These are phyloP conservation scores for Kazachstania psychrophila DNA, from an alignment of 805 yeast species.

Conservation along the genomic window DNA sequence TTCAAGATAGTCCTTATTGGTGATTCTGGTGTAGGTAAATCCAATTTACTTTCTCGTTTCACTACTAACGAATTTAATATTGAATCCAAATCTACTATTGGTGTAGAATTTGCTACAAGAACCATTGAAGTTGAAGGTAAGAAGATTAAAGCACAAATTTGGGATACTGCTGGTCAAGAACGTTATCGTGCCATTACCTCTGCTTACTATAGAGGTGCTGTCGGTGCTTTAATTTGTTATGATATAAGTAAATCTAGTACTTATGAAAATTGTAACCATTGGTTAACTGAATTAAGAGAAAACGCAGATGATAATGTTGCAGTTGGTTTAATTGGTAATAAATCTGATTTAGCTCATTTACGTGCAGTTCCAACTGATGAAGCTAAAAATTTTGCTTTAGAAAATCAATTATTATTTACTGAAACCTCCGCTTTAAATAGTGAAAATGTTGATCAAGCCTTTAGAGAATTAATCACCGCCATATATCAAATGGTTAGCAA, in stretches of 20 bases:
- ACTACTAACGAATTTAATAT: slow-evolving; percentile 93
- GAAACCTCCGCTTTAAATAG: slow-evolving; percentile 93
- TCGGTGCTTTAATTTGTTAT: slow-evolving; percentile 91
- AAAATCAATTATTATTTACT: slow-evolving; percentile 83
- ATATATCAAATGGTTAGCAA: slow-evolving; percentile 91
- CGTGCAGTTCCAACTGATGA: slow-evolving; percentile 97
- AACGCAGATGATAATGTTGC: slow-evolving; percentile 93
- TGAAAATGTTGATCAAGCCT: slow-evolving; percentile 89
- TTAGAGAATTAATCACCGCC: slow-evolving; percentile 84
- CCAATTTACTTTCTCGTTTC: slow-evolving; percentile 86
- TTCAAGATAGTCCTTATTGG: slow-evolving; percentile 93
- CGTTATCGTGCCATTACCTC: slow-evolving; percentile 96
- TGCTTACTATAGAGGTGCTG: slow-evolving; percentile 96
- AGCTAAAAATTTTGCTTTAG: slow-evolving; percentile 88
- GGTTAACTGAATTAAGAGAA: slow-evolving; percentile 85
- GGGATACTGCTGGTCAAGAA: slow-evolving; percentile 99
- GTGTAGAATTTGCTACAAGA: slow-evolving; percentile 96
- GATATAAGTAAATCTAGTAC: slow-evolving; percentile 87
- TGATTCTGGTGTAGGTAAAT: slow-evolving; percentile 95
- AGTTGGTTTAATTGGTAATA: slow-evolving; percentile 87
- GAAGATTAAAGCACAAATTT: slow-evolving; percentile 79
- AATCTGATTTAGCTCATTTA: slow-evolving; percentile 80
- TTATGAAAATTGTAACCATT: slow-evolving; percentile 76
- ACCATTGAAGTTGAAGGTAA: slow-evolving; percentile 82
- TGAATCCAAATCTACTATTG: slow-evolving; percentile 90